phyloP scores from a whole-genome alignment of 495 filamentous ascomycete genomes.

The Bacidia rubella region DNA sequence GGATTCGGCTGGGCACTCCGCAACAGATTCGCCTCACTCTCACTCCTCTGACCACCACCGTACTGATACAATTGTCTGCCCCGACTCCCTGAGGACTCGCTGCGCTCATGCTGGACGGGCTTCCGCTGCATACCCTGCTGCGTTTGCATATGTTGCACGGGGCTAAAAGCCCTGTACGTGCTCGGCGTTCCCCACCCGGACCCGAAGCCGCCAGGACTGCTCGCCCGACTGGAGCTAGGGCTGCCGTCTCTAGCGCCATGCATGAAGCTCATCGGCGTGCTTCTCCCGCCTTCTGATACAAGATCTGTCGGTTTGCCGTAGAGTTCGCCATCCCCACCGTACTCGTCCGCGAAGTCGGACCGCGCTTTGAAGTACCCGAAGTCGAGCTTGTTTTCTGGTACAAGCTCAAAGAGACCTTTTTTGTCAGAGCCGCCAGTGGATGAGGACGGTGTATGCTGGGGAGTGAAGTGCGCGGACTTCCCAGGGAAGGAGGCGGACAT shows the following conservation, averaged over 20 bases:
- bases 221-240: constrained; percentile 29
- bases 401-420: constrained; percentile 57
- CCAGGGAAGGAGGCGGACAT: constrained; percentile 71
- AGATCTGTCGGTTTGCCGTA: constrained; percentile 56
- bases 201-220: constrained; percentile 30
- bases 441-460: constrained; percentile 13
- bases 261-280: constrained; percentile 46
- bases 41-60: constrained; percentile 32
- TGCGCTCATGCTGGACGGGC: constrained; percentile 22
- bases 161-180: not conserved
- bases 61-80: constrained; percentile 25
- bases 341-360: constrained; percentile 75
- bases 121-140: constrained; percentile 4
- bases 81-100: constrained; percentile 33
- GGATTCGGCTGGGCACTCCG: constrained; percentile 19
- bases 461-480: constrained; percentile 37
- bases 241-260: constrained; percentile 26
- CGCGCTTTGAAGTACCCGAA: constrained; percentile 86
- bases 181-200: not conserved
- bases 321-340: constrained; percentile 57
- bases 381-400: constrained; percentile 79
- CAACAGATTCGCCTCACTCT: constrained; percentile 34
- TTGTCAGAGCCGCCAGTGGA: not conserved
- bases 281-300: constrained; percentile 43
- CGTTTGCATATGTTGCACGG: constrained; percentile 4